Evolutionary conservation across 768 basidiomycete genomes (phyloP), one percentile per base, ranked within the genome.

Genomic region (Boletus vinaceobasis): DNA sequence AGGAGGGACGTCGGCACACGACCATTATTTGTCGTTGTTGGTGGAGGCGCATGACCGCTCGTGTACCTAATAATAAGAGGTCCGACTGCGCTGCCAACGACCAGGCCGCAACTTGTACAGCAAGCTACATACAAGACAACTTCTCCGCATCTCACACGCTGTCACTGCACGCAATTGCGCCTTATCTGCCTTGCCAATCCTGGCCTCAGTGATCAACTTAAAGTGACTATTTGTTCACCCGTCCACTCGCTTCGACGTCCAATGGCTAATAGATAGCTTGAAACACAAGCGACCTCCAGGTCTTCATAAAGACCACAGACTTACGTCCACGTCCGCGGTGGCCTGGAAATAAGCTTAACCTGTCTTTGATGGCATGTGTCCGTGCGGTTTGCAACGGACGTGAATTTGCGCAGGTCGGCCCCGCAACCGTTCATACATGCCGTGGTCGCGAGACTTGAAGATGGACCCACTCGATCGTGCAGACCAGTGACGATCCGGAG

Each of bases 261-360:
- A 58, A 50, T 61, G 7, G 52, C 54, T 42, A 52, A 58, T 65
- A 43, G 42, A 38, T 52, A 55, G 47, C 45, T 52, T 32, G 53
- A 43, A 45, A 62, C 46, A 31, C 37, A 27, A 45, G 13, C 36
- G 38, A 44, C 44, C 23, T 47, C 42, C 53, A 27, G 35, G 37
- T 48, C 37, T 23, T 48, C 52, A 21, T 57, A 48, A 45, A 43
- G 48, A 38, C 58, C 32, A 42, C 57, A 62, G 36, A 52, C 33
- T 46, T 49, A 51, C 52, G 47, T 47, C 47, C 55, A 51, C 43
- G 45, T 58, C 62, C 60, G 63, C 63, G 63, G 63, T 63, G 48
- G 57, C 57, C 52, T 45, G 47, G 53, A 37, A 32, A 53, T 56
- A 59, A 62, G 42, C 44, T 52, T 32, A 23, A 39, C 43, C 40